These are phyloP conservation scores for Silene noctiflora DNA, from an alignment of 179 eudicot species.

Conservation along the genomic window DNA sequence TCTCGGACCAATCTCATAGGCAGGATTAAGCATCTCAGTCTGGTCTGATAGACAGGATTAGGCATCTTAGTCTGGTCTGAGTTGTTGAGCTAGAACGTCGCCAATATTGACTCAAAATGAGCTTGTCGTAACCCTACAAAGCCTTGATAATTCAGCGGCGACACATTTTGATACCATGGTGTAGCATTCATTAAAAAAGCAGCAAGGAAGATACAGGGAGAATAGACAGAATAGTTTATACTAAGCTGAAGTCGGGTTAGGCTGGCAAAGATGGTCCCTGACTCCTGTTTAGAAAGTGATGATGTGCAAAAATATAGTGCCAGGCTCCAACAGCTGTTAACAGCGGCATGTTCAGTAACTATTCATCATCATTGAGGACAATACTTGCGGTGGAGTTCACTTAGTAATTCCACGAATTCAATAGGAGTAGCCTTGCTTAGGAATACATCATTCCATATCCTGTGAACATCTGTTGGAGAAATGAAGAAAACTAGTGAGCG, in stretches of 20 bases:
- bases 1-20: too few species aligned
- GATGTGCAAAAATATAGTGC: constrained; percentile 8
- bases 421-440: constrained; percentile 51
- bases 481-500: background rate
- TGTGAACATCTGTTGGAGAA: constrained; percentile 47
- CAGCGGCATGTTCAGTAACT: background rate
- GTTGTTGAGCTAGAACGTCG: too few species aligned
- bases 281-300: background rate
- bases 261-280: background rate
- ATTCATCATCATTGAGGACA: constrained; percentile 30
- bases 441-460: constrained; percentile 71
- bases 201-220: background rate
- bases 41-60: too few species aligned
- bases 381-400: constrained; percentile 50
- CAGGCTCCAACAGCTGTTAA: background rate
- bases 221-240: background rate
- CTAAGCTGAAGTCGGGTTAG: background rate
- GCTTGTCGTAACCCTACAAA: too few species aligned
- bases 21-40: too few species aligned
- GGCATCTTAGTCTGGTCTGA: too few species aligned
- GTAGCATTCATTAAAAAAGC: background rate
- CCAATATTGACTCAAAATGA: too few species aligned
- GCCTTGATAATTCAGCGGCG: too few species aligned
- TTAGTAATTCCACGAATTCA: constrained; percentile 48
- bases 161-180: background rate